Base-by-base conservation (phyloP, 768 basidiomycete species). In the Kwoniella sp. region DNA sequence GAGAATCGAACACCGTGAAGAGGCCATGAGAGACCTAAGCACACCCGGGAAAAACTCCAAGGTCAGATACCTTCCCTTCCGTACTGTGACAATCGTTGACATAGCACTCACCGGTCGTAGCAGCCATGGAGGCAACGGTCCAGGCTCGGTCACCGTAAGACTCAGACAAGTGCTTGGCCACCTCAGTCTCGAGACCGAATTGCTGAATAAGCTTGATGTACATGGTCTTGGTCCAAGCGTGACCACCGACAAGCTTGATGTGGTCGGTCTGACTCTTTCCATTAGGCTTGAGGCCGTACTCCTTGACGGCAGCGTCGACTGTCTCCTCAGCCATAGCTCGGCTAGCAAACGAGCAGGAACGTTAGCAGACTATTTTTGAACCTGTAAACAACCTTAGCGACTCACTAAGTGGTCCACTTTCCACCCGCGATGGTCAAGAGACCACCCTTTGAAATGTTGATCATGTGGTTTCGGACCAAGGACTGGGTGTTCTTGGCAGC, bases 381-480 rank as follows among this genome's bases (percentile, higher is more conserved):
- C 17, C 26, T 8, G 45, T 38, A 20, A 48, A 22, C 30, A n/a
- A n/a, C n/a, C n/a, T n/a, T 8, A 38, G 29, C 28, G 28, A 77
- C 79, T 55, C 91, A 84, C 83, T 97, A 99, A 54, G 95, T 97
- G 65, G 95, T 99, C 95, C 95, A 99, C 82, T 99, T 99, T 4
- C 95, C 95, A 20, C 95, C 95, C 1, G 92, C 93, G 73, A 97
- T 93, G 29, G 94, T 97, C 66, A 99, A 82, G 72, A 99, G 83
- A 20, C 93, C 93, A 67, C 87, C 87, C 53, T 86, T 85, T 47
- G 86, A 87, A 34, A 92, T 87, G 76, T 93, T 86, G 69, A 96
- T 90, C 85, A 99, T 86, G 82, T 98, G 95, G 77, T 89, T 97
- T 75, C 95, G 83, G 22, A 99, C 95, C 58, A 99, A 83, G 0